Base-by-base conservation (phyloP, 257 asterid genomes). In the Solanum pinnatisectum region DNA sequence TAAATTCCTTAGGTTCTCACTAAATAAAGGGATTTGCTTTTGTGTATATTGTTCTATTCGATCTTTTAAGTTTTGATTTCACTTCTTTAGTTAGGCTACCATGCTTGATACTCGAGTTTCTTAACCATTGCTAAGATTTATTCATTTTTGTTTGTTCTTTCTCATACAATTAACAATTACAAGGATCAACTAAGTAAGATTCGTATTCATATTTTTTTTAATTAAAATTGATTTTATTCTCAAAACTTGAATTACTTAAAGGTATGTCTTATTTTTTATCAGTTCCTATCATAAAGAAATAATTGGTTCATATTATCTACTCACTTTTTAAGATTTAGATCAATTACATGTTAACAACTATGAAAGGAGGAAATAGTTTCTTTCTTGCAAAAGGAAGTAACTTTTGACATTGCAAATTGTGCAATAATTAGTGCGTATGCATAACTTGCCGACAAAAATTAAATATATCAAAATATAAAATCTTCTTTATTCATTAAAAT, bases 401-500 rank as follows among this genome's bases (percentile, higher is more conserved):
- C 42, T 46, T 46, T 30, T 46, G 42, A 46, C 56, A 81, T 81
- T 46, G 68, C 85, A 46, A 46, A 81, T 81, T 81, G 18, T 3
- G 42, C 42, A 49, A 82, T 82, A 16, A 49, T 81, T 81, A 49
- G 85, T 16, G 68, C 68, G 33, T 82, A 49, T 9, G 14, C 70
- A 82, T 16, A 16, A 30, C 42, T 82, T 82, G 70, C 86, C 86
- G 70, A 82, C 86, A 77, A 40, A 77, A 77, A 74, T 5, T 72
- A 20, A 76, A 77, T 6, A 39, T 40, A 39, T 40, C 36, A 77
- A 40, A 77, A 40, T 13, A 49, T 27, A 49, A 49, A 82, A 81
- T 81, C 27, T 65, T 81, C 27, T 44, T 46, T 81, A 81, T 81
- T 81, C 33, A 25, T 44, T 49, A 81, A 79, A 18, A 40, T 59